Evolutionary conservation across 768 basidiomycete genomes (phyloP).

Genomic region (Exsudoporus frostii): DNA sequence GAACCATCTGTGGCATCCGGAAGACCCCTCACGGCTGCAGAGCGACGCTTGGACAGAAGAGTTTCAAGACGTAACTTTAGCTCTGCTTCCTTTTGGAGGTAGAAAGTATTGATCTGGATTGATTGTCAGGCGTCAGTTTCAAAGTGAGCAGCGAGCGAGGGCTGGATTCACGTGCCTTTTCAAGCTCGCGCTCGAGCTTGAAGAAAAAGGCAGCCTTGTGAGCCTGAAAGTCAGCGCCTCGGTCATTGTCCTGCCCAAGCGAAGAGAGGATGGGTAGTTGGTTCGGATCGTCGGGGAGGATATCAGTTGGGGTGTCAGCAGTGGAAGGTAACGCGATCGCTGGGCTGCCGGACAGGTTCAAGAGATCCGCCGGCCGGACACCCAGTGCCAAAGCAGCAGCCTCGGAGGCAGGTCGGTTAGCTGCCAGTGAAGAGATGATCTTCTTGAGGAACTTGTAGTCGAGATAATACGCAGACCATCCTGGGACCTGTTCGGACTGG

Average conservation of each 20-base stretch:
- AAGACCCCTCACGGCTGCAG: constrained; percentile 67
- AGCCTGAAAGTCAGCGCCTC: constrained; percentile 85
- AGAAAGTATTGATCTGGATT: constrained; percentile 91
- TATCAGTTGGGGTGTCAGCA: constrained; percentile 10
- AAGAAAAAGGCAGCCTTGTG: constrained; percentile 99
- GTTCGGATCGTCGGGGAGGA: constrained; percentile 39
- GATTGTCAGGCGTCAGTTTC: constrained; percentile 5
- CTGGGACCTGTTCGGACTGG: constrained; percentile 92
- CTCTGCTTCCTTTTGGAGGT: constrained; percentile 95
- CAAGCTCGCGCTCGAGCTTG: constrained; percentile 94
- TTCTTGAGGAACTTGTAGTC: constrained; percentile 99
- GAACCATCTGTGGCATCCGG: constrained; percentile 65
- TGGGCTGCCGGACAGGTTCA: constrained; percentile 34
- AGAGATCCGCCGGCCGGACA: constrained; percentile 62
- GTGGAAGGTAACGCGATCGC: constrained; percentile 28
- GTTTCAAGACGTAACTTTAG: constrained; percentile 90
- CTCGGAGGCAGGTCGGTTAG: constrained; percentile 87
- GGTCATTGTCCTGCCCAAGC: constrained; percentile 62
- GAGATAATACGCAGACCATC: constrained; percentile 93
- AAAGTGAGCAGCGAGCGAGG: constrained; percentile 2
- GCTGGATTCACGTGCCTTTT: constrained; percentile 63
- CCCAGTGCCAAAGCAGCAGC: constrained; percentile 84
- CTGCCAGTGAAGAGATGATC: constrained; percentile 93
- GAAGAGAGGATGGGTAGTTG: constrained; percentile 59
- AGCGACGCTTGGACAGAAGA: constrained; percentile 88